These are phyloP conservation scores for Trichodelitschia bisporula DNA, from an alignment of 495 filamentous ascomycete genomes.

Conservation along the genomic window DNA sequence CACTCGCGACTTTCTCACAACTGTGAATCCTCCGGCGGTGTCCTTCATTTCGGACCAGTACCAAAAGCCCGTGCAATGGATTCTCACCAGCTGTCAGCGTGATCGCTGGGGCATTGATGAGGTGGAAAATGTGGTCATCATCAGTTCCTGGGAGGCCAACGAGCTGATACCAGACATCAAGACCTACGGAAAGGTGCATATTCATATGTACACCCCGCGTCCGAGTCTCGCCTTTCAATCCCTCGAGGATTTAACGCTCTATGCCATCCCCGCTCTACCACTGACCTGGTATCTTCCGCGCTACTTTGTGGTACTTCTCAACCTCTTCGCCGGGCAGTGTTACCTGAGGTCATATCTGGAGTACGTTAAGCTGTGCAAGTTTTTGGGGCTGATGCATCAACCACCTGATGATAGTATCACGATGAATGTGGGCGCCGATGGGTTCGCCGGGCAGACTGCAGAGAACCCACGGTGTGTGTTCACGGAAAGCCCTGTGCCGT, in stretches of 20 bases:
- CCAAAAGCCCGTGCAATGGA: constrained; percentile 33
- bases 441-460: no score
- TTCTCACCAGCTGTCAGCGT: constrained; percentile 18
- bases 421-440: no score
- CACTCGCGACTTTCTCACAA: constrained; percentile 30
- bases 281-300: neutral
- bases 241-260: constrained; percentile 25
- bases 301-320: neutral
- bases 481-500: no score
- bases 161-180: constrained; percentile 20
- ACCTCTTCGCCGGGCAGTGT: constrained; percentile 3
- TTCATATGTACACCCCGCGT: constrained; percentile 36
- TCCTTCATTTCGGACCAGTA: constrained; percentile 21
- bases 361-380: no score
- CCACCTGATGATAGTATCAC: no score
- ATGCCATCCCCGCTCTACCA: constrained; percentile 9
- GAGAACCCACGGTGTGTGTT: no score
- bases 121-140: constrained; percentile 21
- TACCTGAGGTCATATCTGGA: no score
- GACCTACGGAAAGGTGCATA: constrained; percentile 11
- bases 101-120: no score
- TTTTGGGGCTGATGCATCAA: no score
- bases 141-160: constrained; percentile 41
- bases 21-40: constrained; percentile 12
- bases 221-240: constrained; percentile 17